Percentiles rank a stretch among this genome's conserved stretches.
Conservation (phyloP, 306 rosid species). For the Quercus alba region DNA sequence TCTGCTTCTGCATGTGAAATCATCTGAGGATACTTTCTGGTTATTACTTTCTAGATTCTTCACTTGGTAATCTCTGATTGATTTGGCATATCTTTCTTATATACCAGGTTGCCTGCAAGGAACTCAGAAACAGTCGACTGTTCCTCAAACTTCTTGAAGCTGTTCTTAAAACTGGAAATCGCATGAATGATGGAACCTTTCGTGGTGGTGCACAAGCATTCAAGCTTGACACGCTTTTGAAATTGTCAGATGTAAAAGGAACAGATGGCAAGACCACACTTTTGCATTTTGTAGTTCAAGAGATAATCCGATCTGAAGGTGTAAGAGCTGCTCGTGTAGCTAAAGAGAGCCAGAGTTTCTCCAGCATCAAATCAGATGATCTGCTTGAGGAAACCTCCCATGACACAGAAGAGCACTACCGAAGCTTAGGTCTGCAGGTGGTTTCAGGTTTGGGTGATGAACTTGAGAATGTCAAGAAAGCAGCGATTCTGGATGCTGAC, state of each 20-base stretch:
- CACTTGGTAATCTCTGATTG: conserved; percentile 16
- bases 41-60: conserved; percentile 2
- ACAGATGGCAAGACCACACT: conserved; percentile 92
- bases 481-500: conserved; percentile 80
- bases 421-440: conserved; percentile 64
- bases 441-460: conserved; percentile 68
- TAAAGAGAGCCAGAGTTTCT: conserved; percentile 52
- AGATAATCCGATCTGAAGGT: conserved; percentile 91
- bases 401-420: conserved; percentile 64
- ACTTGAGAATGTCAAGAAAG: conserved; percentile 82
- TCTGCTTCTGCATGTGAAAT: background rate
- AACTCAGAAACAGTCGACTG: conserved; percentile 73
- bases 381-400: conserved; percentile 37
- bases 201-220: conserved; percentile 97
- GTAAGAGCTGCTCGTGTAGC: conserved; percentile 57
- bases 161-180: conserved; percentile 96
- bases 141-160: conserved; percentile 99
- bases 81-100: conserved; percentile 19
- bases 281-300: conserved; percentile 87
- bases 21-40: background rate
- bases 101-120: conserved; percentile 78
- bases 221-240: conserved; percentile 86
- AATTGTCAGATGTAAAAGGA: conserved; percentile 91
- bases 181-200: conserved; percentile 94
- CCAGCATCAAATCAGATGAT: conserved; percentile 64